A percentile compares a stretch with the other conserved stretches of the same genome.
Conservation (phyloP, 768 basidiomycete species). For the Auriscalpium orientale region DNA sequence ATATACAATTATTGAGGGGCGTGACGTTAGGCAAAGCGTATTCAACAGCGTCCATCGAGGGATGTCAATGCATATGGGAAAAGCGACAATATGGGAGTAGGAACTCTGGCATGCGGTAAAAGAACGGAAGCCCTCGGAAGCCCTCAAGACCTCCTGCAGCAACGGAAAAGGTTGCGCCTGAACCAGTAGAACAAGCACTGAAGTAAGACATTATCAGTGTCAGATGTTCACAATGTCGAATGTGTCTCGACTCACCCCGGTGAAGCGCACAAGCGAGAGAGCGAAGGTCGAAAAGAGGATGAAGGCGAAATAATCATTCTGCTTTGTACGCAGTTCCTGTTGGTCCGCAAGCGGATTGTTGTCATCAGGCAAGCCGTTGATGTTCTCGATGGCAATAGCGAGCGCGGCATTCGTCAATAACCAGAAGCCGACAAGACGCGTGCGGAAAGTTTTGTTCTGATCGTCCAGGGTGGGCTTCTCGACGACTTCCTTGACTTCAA, state of each 20-base stretch:
- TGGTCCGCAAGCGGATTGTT: constrained; percentile 34
- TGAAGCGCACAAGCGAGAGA: constrained; percentile 64
- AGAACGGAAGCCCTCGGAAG: constrained; percentile 1
- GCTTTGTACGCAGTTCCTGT: constrained; percentile 29
- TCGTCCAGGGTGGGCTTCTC: constrained; percentile 87
- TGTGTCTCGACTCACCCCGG: constrained; percentile 48
- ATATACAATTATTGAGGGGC: neutral
- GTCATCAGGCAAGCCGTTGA: constrained; percentile 51
- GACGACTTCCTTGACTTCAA: constrained; percentile 51
- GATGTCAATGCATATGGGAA: neutral
- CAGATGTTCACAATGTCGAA: neutral
- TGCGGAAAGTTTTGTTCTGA: constrained; percentile 88
- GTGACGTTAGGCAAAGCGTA: too few relatives aligned
- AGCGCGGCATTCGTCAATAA: constrained; percentile 66
- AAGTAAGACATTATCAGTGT: neutral
- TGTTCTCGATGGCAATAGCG: constrained; percentile 68
- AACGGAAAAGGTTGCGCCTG: constrained; percentile 76
- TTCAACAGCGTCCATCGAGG: neutral
- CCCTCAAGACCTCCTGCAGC: constrained; percentile 63
- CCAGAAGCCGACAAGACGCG: constrained; percentile 78
- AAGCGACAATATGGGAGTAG: neutral
- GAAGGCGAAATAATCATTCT: constrained; percentile 64
- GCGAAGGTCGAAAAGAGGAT: constrained; percentile 77
- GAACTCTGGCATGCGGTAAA: constrained; percentile 2
- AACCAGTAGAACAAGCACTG: constrained; percentile 81